phyloP scores from a whole-genome alignment of 2,329 filamentous ascomycete genomes.

The Fusarium concolor region DNA sequence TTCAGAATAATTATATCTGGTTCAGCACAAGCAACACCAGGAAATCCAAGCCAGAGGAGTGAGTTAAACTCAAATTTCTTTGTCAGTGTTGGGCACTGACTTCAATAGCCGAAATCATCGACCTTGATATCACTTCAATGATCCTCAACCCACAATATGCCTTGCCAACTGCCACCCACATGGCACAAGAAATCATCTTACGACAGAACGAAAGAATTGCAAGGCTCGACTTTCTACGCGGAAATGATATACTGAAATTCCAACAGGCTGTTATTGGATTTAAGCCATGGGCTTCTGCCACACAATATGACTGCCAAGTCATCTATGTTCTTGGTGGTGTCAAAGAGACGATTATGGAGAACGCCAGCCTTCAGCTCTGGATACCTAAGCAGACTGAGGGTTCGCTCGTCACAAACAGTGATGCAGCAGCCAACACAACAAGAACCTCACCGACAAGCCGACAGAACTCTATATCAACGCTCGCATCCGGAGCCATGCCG shows the following conservation, averaged over 20 bases:
- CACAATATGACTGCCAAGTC: conserved; percentile 45
- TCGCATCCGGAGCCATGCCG: conserved; percentile 1
- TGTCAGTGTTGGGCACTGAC: conserved; percentile 13
- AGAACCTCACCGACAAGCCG: conserved; percentile 23
- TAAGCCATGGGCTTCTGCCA: conserved; percentile 47
- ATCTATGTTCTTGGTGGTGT: conserved; percentile 47
- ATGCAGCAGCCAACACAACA: conserved; percentile 29
- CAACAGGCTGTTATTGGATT: conserved; percentile 52
- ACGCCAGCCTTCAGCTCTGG: conserved; percentile 50
- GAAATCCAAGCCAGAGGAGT: conserved; percentile 43
- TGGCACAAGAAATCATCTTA: conserved; percentile 47
- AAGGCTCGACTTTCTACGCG: conserved; percentile 44
- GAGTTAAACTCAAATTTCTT: neutral
- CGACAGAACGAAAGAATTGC: conserved; percentile 49
- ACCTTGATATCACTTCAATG: conserved; percentile 49
- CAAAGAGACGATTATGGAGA: conserved; percentile 42
- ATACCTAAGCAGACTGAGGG: conserved; percentile 46
- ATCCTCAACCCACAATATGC: conserved; percentile 49
- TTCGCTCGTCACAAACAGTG: conserved; percentile 46
- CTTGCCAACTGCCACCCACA: conserved; percentile 35
- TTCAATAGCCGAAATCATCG: conserved; percentile 43
- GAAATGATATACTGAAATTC: conserved; percentile 47
- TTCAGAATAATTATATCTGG: conserved; percentile 46
- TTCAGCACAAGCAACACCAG: conserved; percentile 33
- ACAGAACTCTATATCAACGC: conserved; percentile 31